Conservation (phyloP, 1,284 basidiomycete genomes). For the Ustilago nuda region DNA sequence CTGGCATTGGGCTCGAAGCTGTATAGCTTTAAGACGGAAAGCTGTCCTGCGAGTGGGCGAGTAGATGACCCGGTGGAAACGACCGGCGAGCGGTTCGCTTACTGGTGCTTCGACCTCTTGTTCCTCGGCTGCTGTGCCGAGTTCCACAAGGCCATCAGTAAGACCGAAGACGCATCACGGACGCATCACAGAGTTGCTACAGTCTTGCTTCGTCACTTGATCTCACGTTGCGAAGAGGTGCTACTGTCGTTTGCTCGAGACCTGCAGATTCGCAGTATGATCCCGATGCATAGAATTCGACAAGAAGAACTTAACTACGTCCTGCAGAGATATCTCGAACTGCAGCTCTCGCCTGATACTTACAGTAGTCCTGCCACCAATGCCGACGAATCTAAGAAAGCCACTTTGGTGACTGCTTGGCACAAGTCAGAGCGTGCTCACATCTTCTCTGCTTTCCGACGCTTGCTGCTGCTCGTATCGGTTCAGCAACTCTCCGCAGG, state of each 20-base stretch:
- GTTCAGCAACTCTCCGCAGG: constrained; percentile 13
- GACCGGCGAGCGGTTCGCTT: constrained; percentile 86
- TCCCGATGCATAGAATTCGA: constrained; percentile 72
- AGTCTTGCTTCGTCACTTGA: constrained; percentile 20
- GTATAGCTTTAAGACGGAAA: constrained; percentile 69
- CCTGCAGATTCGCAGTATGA: constrained; percentile 79
- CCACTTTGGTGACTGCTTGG: constrained; percentile 9
- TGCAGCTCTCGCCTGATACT: constrained; percentile 22
- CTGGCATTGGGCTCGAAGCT: constrained; percentile 82
- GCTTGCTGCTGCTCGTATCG: constrained; percentile 26
- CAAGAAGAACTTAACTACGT: constrained; percentile 91
- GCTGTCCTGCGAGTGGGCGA: constrained; percentile 37
- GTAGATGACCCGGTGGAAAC: constrained; percentile 62
- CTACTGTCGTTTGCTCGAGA: constrained; percentile 84
- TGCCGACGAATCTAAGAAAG: not conserved
- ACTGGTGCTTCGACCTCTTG: constrained; percentile 92
- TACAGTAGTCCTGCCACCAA: not conserved
- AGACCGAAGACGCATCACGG: not conserved
- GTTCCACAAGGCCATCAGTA: constrained; percentile 6
- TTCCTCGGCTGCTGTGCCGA: constrained; percentile 79
- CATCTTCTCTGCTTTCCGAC: constrained; percentile 32
- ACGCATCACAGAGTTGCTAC: constrained; percentile 19
- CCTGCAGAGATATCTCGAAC: constrained; percentile 69
- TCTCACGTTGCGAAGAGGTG: constrained; percentile 76
- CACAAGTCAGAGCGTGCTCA: constrained; percentile 30